Evolutionary conservation across 2,329 filamentous ascomycete species (phyloP), one percentile per base, ranked within the genome.

Genomic region (Ophiostoma sp.): DNA sequence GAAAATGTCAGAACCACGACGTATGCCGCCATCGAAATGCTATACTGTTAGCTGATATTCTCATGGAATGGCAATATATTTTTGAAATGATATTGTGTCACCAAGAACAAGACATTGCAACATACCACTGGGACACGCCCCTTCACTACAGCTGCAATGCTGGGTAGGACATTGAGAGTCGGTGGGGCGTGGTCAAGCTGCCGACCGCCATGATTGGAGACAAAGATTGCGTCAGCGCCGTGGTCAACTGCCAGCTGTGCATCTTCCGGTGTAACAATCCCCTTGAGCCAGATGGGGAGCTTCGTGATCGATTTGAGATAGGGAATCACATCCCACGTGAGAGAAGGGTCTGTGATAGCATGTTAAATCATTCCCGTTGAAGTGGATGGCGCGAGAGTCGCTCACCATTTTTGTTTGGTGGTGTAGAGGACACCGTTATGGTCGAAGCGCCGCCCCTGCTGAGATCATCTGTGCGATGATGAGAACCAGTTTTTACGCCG

Each of bases 11-110:
- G 36, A 45, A 2, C 61, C 61, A 2, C 61, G 61, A 9, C 61
- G 61, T 36, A 66, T 36, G 19, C 61, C 61, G 9, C 61, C 61
- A 28, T 66, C 61, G 19, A 66, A 66, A 22, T 66, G 61, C 61
- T 66, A 19, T 22, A 9, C 25, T 15, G 33, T 42, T 45, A 42
- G 15, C 36, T 45, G 39, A 9, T 45, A 8, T 8, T 45, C 39
- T 15, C 39, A 8, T 45, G 39, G 15, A 45, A 45, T 45, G 17
- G 2, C 7, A 36, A n/a, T 63, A n/a, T 19, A 33, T 4, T 28
- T 12, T 17, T 17, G 12, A 33, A 36, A n/a, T n/a, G n/a, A n/a
- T n/a, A n/a, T n/a, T n/a, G n/a, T n/a, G n/a, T n/a, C n/a, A n/a
- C n/a, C n/a, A n/a, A n/a, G n/a, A n/a, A n/a, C n/a, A n/a, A n/a